Percentiles rank a stretch among this genome's conserved stretches.
phyloP scores from a whole-genome alignment of 2,329 filamentous ascomycete species.

The Fusarium bulbicola region DNA sequence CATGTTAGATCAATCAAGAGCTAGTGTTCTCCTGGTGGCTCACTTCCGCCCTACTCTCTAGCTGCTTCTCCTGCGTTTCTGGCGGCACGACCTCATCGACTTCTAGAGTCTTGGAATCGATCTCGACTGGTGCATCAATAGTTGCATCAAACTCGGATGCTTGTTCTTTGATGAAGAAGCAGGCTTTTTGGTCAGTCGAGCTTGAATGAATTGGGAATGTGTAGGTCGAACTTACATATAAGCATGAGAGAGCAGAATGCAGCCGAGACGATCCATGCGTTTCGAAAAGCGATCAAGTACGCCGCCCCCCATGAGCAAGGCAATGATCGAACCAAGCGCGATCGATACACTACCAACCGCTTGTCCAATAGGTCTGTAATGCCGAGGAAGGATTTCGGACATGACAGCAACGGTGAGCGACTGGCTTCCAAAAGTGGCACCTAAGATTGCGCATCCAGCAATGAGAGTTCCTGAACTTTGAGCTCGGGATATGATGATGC shows the following conservation, averaged over 20 bases:
- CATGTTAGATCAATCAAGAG: not conserved
- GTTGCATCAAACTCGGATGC: not conserved
- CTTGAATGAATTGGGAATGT: accelerated
- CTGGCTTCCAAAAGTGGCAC: not conserved
- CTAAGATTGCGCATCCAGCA: not conserved
- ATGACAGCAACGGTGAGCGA: not conserved
- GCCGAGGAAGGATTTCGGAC: not conserved
- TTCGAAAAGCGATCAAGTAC: not conserved
- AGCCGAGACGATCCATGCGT: not conserved
- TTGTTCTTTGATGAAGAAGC: not conserved
- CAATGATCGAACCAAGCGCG: not conserved
- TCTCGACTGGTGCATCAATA: not conserved
- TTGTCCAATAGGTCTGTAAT: not conserved
- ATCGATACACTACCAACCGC: not conserved
- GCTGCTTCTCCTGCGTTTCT: not conserved
- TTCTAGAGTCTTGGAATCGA: not conserved
- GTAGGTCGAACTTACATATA: not conserved
- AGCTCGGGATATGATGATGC: not conserved
- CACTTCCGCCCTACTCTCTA: not conserved
- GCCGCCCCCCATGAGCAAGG: not conserved
- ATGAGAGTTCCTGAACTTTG: not conserved
- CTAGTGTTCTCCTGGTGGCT: not conserved
- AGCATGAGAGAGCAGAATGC: not conserved
- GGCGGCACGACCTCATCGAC: not conserved
- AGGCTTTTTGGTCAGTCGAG: not conserved